Base-by-base conservation (phyloP, 192 early-diverging fungal genomes). In the Rhizoclosmatium globosum region DNA sequence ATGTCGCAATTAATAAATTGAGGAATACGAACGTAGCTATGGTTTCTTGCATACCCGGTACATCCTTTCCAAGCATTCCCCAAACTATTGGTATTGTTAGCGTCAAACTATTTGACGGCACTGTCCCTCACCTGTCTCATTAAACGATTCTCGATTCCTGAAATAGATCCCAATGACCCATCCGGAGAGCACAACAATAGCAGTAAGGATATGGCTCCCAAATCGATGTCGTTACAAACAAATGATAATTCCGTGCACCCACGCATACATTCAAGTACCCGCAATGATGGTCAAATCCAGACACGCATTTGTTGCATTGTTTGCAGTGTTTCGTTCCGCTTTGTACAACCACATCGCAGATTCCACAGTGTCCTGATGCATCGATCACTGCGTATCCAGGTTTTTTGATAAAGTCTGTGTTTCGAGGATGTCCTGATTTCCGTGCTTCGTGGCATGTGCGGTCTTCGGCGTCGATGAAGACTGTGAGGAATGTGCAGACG, bases 231-330 rank as follows among this genome's bases (percentile, higher is more conserved):
- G 15, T 17, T 17, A 68, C 23, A 13, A 68, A 68, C 3, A 42
- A 23, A 15, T 6, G 42, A 47, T 68, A 68, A 23, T 68, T 68
- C 2, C 45, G 66, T 42, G 38, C 45, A 15, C 66, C 66, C 2
- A 68, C 44, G 66, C 66, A 68, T 11, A 47, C 66, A 46, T 68
- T 68, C 42, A 68, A 42, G 19, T n/a, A 68, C 7, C 42, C 66
- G 44, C 66, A 68, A 42, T 68, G 66, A 68, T 68, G 66, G 23
- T 68, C 66, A 46, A 68, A 68, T 1, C 17, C 23, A 43, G 39
- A 42, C 6, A 68, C 44, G 44, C 66, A 68, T 23, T 68, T 68
- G 66, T 68, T 68, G 44, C 66, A 68, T 68, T 68, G 66, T 43
- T 68, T 39, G 41, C 38, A 68, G 17, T 68, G 66, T 19, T 46